These are phyloP conservation scores for Arthrinium puccinioides DNA, from an alignment of 2,329 filamentous ascomycete species.

Conservation along the genomic window DNA sequence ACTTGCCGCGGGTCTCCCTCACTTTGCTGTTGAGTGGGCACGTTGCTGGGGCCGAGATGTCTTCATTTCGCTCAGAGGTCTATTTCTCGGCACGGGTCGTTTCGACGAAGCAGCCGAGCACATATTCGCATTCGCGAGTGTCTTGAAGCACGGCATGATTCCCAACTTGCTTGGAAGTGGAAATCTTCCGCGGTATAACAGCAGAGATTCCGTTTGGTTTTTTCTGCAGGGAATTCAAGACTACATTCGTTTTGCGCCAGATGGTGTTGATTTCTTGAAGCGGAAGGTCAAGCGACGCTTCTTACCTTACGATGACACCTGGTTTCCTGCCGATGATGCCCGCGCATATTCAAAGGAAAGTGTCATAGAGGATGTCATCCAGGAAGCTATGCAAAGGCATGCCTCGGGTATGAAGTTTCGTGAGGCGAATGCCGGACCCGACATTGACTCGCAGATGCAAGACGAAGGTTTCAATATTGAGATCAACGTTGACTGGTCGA, in stretches of 20 bases:
- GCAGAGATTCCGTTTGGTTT: conserved; percentile 95
- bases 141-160: conserved; percentile 97
- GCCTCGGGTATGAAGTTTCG: conserved; percentile 85
- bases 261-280: conserved; percentile 66
- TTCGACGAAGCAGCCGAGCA: conserved; percentile 88
- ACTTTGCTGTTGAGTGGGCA: conserved; percentile 91
- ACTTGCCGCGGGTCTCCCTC: conserved; percentile 84
- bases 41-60: conserved; percentile 96
- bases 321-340: conserved; percentile 75
- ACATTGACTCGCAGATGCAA: conserved; percentile 88
- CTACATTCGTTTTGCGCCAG: conserved; percentile 73
- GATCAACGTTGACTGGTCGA: conserved; percentile 84
- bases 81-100: conserved; percentile 85
- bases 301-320: conserved; percentile 90
- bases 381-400: conserved; percentile 89
- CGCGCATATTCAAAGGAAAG: conserved; percentile 81
- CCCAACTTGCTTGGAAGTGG: conserved; percentile 88
- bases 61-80: conserved; percentile 87
- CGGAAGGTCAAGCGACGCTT: conserved; percentile 78
- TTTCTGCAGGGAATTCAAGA: conserved; percentile 95
- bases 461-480: conserved; percentile 88
- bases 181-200: conserved; percentile 85
- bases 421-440: conserved; percentile 86
- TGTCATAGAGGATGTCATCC: conserved; percentile 81
- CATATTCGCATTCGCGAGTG: conserved; percentile 88